A percentile compares a stretch with the other conserved stretches of the same genome.
phyloP scores from a whole-genome alignment of 306 rosid genomes.

The Prunus dulcis region DNA sequence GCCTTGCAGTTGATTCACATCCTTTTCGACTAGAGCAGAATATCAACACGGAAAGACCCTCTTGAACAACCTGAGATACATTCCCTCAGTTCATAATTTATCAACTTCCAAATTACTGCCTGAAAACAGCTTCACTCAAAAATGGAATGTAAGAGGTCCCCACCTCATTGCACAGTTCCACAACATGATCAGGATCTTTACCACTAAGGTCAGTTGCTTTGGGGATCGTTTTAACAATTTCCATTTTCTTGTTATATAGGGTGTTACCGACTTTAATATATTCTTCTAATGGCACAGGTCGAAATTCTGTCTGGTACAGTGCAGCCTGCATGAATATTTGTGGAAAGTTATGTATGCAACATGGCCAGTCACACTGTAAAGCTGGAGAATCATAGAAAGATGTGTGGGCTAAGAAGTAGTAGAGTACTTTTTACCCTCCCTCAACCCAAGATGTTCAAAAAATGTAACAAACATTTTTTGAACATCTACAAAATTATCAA shows the following conservation, averaged over 20 bases:
- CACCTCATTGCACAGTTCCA: conserved; percentile 94
- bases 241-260: conserved; percentile 79
- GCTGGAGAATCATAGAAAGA: conserved; percentile 9
- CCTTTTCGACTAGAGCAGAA: conserved; percentile 98
- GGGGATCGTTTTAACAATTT: conserved; percentile 64
- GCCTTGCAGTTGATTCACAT: conserved; percentile 95
- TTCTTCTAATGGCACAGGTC: conserved; percentile 98
- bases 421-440: conserved; percentile 9
- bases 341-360: conserved; percentile 22
- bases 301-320: conserved; percentile 85
- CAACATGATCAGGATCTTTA: conserved; percentile 97
- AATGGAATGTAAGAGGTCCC: conserved; percentile 11
- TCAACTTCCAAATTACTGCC: conserved; percentile 19
- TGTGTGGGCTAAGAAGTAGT: neutral
- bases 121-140: conserved; percentile 20
- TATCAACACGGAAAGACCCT: conserved; percentile 89
- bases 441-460: conserved; percentile 17
- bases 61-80: conserved; percentile 84
- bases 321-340: conserved; percentile 74
- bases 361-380: conserved; percentile 11
- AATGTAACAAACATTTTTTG: neutral
- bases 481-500: neutral
- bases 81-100: conserved; percentile 2
- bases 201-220: conserved; percentile 79
- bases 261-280: conserved; percentile 82